Evolutionary conservation across 208 protist genomes (phyloP).

Genomic region (Kentomonas sorsogonicus): DNA sequence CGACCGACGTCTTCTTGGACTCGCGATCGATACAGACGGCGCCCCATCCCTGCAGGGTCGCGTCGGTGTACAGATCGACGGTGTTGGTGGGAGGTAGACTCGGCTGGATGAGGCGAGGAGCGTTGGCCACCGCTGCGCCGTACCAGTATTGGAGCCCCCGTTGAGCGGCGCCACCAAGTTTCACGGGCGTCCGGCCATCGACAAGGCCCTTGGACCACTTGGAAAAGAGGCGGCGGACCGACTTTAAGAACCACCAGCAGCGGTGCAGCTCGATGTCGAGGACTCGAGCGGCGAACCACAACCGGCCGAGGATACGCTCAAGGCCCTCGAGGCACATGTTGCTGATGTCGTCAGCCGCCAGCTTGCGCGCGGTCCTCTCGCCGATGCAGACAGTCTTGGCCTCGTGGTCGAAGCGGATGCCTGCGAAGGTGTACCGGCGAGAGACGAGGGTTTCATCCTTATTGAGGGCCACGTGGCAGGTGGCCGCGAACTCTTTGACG

Average conservation of each 20-base stretch:
- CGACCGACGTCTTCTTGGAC: constrained; percentile 8
- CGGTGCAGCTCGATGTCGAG: constrained; percentile 6
- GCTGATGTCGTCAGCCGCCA: not conserved
- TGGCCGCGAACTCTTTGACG: constrained; percentile 1
- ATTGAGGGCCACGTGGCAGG: constrained; percentile 10
- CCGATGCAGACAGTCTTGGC: not conserved
- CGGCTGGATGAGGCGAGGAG: constrained; percentile 1
- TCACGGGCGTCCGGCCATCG: too few relatives aligned
- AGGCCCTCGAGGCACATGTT: constrained; percentile 5
- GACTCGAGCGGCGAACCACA: constrained; percentile 17
- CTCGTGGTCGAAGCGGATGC: constrained; percentile 9
- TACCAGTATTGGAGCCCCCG: too few relatives aligned
- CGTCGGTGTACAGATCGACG: constrained; percentile 20
- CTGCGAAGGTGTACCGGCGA: constrained; percentile 15
- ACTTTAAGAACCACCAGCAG: constrained; percentile 19
- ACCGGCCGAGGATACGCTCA: constrained; percentile 13
- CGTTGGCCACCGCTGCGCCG: not conserved
- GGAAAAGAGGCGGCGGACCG: constrained; percentile 3
- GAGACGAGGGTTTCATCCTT: constrained; percentile 14
- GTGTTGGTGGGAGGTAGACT: not conserved
- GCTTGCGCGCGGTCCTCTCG: constrained; percentile 11
- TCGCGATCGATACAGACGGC: constrained; percentile 15
- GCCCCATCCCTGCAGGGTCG: constrained; percentile 16
- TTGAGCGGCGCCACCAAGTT: too few relatives aligned
- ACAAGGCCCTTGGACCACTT: constrained; percentile 12